Base-by-base conservation (phyloP, 768 basidiomycete genomes). In the Boletus rubroflammeus region DNA sequence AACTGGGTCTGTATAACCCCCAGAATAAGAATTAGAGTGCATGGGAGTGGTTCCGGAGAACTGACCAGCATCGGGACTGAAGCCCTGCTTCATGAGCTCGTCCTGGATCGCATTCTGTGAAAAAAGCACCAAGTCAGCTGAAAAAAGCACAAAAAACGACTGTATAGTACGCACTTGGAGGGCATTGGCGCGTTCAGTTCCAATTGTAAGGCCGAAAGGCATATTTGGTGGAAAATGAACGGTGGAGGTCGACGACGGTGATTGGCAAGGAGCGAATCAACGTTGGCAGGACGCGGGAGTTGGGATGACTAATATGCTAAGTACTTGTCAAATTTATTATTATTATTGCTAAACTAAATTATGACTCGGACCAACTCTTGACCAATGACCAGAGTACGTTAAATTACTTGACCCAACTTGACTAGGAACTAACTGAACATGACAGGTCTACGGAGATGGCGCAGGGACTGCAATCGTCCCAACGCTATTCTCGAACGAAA, bases 201-300 rank as follows among this genome's bases (percentile, higher is more conserved):
- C 84, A 70, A 90, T 89, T 41, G 81, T 85, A 41, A 90, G 79
- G 68, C 86, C 87, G 63, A 89, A 90, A 23, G 83, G 75, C 87
- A 88, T 89, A 3, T 53, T 48, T 46, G 10, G 29, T 50, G 17
- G 53, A 57, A 54, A 50, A 48, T 56, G 43, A 62, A 67, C 54
- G 47, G 43, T 47, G 39, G 49, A 58, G 61, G 68, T 61, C 14
- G 47, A 65, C 59, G 65, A 56, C 62, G 52, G 59, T 59, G 55
- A 71, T 60, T 66, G 58, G 23, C 60, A 67, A 66, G 59, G 57
- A 65, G 47, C 42, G 51, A 66, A 66, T 59, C 56, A 55, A 56
- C 38, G 48, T 52, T 68, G 59, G 59, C 54, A 38, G 26, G 51
- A 39, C 40, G 46, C 40, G 55, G 51, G 51, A 54, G 57, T 21